Evolutionary conservation across 2,329 filamentous ascomycete species (phyloP), one percentile per base, ranked within the genome.

Genomic region (Fusarium agapanthi): DNA sequence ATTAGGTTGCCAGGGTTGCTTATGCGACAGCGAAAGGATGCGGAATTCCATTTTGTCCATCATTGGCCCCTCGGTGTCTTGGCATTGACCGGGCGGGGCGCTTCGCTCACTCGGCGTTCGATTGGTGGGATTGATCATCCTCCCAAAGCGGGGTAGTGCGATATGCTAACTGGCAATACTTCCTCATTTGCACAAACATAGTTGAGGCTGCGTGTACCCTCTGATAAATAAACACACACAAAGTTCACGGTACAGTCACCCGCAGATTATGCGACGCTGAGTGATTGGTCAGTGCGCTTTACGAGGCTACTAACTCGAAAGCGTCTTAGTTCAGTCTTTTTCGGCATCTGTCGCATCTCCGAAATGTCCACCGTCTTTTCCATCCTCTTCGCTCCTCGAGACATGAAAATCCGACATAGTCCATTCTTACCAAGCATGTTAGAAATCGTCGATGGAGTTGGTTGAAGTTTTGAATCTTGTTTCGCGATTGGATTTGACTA

Each of bases 21-120:
- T 55, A 63, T 45, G 34, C 30, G 59, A 16, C n/a, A 22, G n/a
- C 34, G 6, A 45, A 26, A 22, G 9, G 4, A 30, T n/a, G 28
- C 35, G 56, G 16, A 8, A 20, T 30, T 18, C 32, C 16, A 16
- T 11, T 22, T 5, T 34, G 1, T 15, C 7, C 0, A 18, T n/a
- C 1, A 66, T 59, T 66, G 64, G 61, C 24, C 43, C 10, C 1
- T 68, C 65, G 65, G 65, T 32, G 34, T 68, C 65, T 68, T 68
- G 64, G 65, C 65, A 68, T 68, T 32, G 5, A 7, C 64, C 65
- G 65, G 51, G 45, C 45, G 24, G 38, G 20, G 32, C 22, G 4
- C 1, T 5, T n/a, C 9, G 12, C 10, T 12, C 7, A 7, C 5
- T 5, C 7, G 2, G 8, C 6, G 6, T 26, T 32, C 18, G 3